Base-by-base conservation (phyloP, 1,284 basidiomycete species). In the Puccinia novopanici region DNA sequence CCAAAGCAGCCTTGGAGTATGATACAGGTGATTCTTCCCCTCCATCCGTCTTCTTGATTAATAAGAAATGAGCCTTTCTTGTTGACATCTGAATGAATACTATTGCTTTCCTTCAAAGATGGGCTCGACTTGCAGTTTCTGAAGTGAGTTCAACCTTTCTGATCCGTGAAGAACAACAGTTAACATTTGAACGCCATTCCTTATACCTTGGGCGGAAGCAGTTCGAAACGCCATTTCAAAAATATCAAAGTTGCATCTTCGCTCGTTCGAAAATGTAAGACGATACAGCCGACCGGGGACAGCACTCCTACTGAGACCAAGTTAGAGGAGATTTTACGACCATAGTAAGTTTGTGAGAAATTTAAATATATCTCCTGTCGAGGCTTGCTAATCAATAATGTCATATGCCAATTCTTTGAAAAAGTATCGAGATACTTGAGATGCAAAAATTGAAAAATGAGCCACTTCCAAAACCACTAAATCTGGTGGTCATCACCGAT, bases 401-500 rank as follows among this genome's bases (percentile, higher is more conserved):
- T 40, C 34, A 40, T 17, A 40, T 27, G 17, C 5, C 59, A 63
- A 17, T 40, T 63, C 19, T n/a, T 10, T 37, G 34, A 8, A 54
- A 73, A 73, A 73, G 70, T 57, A 54, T 73, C 13, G 70, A 73
- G 52, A 57, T 13, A 40, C 70, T 73, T 13, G 70, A 73, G n/a
- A 40, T 40, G 9, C 50, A 73, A 73, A 73, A 73, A 40, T 37
- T 34, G 37, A 73, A 30, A 17, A 5, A 73, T 40, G 27, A 73
- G 19, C 48, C 52, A 34, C 50, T 73, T 55, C 22, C 54, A 42
- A 91, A 90, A 83, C 89, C 89, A 0, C 84, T 90, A 40, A 90
- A 90, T 82, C 89, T 88, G 80, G 88, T 91, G 30, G 84, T 91
- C 42, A 87, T 91, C 71, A 91, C 90, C 0, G 90, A 91, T 82